Percentiles rank a stretch among this genome's conserved stretches.
Evolutionary conservation across 2,329 filamentous ascomycete genomes (phyloP).

Genomic region (Colletotrichum sp.): DNA sequence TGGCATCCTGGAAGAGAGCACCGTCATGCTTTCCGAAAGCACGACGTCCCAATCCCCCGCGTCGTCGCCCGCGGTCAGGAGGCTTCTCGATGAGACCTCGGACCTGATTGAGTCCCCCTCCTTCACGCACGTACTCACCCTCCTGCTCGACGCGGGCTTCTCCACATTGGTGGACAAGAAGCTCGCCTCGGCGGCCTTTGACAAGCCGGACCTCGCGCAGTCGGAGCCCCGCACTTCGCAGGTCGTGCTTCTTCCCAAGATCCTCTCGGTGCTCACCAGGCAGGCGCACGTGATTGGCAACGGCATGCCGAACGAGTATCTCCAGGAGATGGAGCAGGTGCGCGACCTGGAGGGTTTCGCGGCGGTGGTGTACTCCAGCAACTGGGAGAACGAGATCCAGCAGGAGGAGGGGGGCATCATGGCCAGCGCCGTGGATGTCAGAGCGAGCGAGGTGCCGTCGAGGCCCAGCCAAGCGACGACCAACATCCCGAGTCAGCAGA

Average conservation of each 20-base stretch:
- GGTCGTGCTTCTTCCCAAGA: slow-evolving; percentile 76
- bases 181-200: slow-evolving; percentile 80
- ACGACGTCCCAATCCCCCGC: slow-evolving; percentile 42
- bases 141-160: slow-evolving; percentile 88
- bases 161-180: slow-evolving; percentile 83
- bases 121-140: slow-evolving; percentile 84
- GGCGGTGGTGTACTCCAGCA: slow-evolving; percentile 86
- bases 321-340: slow-evolving; percentile 77
- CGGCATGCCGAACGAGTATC: slow-evolving; percentile 74
- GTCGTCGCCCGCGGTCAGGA: slow-evolving; percentile 69
- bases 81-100: slow-evolving; percentile 92
- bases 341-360: slow-evolving; percentile 82
- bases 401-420: slow-evolving; percentile 45
- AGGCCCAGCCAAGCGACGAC: slow-evolving; percentile 17
- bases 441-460: slow-evolving; percentile 26
- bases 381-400: slow-evolving; percentile 73
- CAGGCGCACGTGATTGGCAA: slow-evolving; percentile 91
- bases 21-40: slow-evolving; percentile 35
- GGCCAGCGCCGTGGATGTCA: slow-evolving; percentile 40
- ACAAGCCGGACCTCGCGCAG: slow-evolving; percentile 46
- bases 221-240: slow-evolving; percentile 53
- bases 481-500: slow-evolving; percentile 19
- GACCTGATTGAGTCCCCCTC: slow-evolving; percentile 94
- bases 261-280: slow-evolving; percentile 86
- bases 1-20: slow-evolving; percentile 69